Conservation (phyloP, 2,329 filamentous ascomycete species). For the Hortaea werneckii region DNA sequence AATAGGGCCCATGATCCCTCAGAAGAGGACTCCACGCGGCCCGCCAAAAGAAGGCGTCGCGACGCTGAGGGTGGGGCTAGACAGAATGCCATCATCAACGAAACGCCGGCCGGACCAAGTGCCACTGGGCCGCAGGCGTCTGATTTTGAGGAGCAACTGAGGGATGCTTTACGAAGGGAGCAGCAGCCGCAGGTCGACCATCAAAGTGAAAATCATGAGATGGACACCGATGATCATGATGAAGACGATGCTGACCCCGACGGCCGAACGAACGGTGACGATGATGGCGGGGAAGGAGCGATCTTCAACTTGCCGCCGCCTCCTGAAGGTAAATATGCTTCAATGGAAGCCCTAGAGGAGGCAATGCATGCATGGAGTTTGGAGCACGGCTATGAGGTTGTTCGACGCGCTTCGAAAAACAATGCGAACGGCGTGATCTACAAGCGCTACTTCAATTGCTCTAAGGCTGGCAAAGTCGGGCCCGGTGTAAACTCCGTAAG, state of each 20-base stretch:
- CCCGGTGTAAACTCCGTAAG: conserved; percentile 17
- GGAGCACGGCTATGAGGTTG: conserved; percentile 25
- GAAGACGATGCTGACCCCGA: conserved; percentile 9
- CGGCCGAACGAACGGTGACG: conserved; percentile 4
- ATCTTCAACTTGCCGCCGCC: conserved; percentile 23
- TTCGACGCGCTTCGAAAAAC: conserved; percentile 24
- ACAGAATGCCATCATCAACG: too few relatives aligned
- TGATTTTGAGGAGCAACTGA: conserved; percentile 17
- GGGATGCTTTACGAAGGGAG: conserved; percentile 14
- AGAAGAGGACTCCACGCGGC: too few relatives aligned
- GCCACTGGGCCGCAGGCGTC: conserved; percentile 7
- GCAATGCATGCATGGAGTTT: conserved; percentile 23
- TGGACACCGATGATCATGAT: conserved; percentile 17
- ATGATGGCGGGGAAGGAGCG: conserved; percentile 13
- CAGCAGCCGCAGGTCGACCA: background rate
- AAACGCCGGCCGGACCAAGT: conserved; percentile 14
- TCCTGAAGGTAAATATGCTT: conserved; percentile 20
- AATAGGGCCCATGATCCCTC: too few relatives aligned
- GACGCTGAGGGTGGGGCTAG: too few relatives aligned
- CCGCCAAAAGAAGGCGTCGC: too few relatives aligned
- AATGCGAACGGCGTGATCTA: conserved; percentile 23
- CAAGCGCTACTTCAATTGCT: conserved; percentile 27
- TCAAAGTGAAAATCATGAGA: conserved; percentile 2
- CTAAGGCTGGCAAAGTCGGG: conserved; percentile 20
- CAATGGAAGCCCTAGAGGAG: conserved; percentile 20